Base-by-base conservation (phyloP, 2,329 filamentous ascomycete species). In the Cercospora sp. region DNA sequence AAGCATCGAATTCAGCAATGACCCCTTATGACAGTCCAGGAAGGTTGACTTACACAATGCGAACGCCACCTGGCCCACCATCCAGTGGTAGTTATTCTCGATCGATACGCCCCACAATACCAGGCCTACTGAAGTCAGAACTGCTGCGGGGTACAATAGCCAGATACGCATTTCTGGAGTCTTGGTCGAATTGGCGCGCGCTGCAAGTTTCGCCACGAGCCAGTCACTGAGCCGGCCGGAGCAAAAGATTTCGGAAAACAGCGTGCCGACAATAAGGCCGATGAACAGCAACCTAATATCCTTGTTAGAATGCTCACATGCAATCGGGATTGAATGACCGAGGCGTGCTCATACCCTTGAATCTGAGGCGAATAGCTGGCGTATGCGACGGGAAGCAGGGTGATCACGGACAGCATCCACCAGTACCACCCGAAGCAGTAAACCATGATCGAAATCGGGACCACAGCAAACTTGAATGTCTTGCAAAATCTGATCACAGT, bases 381-480 rank as follows among this genome's bases (percentile, higher is more conserved):
- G 58, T 71, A 71, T 12, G 69, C 69, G 9, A 69, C 67, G 10
- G 69, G 69, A 16, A 71, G 60, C 30, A 71, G 48, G 3, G 69
- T 71, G 30, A 71, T 67, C 1, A 71, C 60, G 0, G 67, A 69
- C 12, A 71, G 36, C 13, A 71, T 45, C 69, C 69, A 71, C 69
- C 69, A 71, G 59, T 71, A 71, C 67, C 67, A 71, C 5, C 67
- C 69, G 30, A 71, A 71, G 39, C 64, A 66, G 42, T 69, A 71
- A 5, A 60, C 59, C 3, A 55, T 60, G 20, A 71, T 53, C 13
- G 69, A 63, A 23, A 71, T 66, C n/a, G 69, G 69, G 3, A 71
- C 69, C 16, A 67, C 65, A 7, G 57, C 67, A 28, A 66, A 71
- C 55, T 66, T 65, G 63, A 69, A 71, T 7, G 62, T 69, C 55